phyloP scores from a whole-genome alignment of 2,329 filamentous ascomycete genomes.

The Biscogniauxia mediterranea region DNA sequence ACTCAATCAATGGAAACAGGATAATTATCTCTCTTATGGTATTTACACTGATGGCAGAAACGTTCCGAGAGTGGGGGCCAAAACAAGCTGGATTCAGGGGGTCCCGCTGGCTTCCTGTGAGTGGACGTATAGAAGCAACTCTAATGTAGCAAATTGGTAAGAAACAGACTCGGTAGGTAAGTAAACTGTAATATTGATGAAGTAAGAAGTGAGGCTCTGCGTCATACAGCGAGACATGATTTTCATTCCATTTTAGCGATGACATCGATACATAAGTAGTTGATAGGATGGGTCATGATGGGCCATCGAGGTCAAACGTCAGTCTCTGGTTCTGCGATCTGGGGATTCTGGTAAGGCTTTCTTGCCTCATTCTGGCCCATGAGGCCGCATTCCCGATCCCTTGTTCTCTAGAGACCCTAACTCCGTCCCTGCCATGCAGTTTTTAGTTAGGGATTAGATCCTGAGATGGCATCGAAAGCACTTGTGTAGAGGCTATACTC shows the following conservation, averaged over 20 bases:
- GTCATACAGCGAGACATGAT: no score
- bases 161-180: background rate
- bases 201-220: background rate
- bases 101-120: background rate
- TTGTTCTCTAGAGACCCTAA: background rate
- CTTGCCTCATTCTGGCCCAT: background rate
- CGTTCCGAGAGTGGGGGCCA: background rate
- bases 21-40: background rate
- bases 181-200: no score
- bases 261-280: background rate
- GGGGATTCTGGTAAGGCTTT: no score
- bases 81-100: background rate
- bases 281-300: background rate
- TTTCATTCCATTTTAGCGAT: background rate
- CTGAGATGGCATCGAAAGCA: background rate
- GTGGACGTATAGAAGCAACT: background rate
- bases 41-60: background rate
- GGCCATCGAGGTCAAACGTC: background rate
- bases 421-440: background rate
- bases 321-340: background rate
- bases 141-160: background rate
- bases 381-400: no score
- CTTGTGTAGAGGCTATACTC: background rate
- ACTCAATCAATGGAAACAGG: background rate
- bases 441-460: background rate